Conservation (phyloP, 2,329 filamentous ascomycete genomes). For the Teratosphaeria nubilosa region DNA sequence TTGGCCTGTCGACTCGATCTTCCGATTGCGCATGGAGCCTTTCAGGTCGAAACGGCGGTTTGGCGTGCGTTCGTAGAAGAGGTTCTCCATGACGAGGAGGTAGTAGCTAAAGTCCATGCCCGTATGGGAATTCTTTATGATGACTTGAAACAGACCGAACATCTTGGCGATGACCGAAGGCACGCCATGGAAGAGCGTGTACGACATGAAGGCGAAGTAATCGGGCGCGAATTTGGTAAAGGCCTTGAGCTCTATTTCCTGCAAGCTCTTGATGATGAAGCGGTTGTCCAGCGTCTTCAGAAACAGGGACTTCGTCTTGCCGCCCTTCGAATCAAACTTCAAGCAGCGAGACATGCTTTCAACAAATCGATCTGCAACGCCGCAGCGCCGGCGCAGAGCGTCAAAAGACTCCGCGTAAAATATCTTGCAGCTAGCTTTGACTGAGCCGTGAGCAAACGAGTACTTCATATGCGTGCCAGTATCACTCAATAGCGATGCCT, state of each 20-base stretch:
- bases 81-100: slow-evolving; percentile 89
- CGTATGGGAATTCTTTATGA: slow-evolving; percentile 88
- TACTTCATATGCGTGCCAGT: slow-evolving; percentile 94
- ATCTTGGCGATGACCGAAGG: slow-evolving; percentile 98
- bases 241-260: slow-evolving; percentile 81
- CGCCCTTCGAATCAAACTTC: slow-evolving; percentile 96
- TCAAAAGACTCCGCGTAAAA: slow-evolving; percentile 99
- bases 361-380: slow-evolving; percentile 84
- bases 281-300: slow-evolving; percentile 92
- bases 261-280: slow-evolving; percentile 84
- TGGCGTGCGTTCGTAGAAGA: slow-evolving; percentile 89
- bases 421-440: slow-evolving; percentile 94
- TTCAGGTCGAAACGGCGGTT: slow-evolving; percentile 82
- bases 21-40: slow-evolving; percentile 96
- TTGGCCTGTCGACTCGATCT: slow-evolving; percentile 90
- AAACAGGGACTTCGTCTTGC: slow-evolving; percentile 96
- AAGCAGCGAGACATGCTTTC: slow-evolving; percentile 90
- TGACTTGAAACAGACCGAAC: slow-evolving; percentile 95
- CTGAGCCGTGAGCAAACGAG: slow-evolving; percentile 86
- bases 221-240: slow-evolving; percentile 93
- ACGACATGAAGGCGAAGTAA: slow-evolving; percentile 95
- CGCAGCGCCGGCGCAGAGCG: slow-evolving; percentile 83
- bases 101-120: slow-evolving; percentile 92
- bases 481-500: slow-evolving; percentile 71
- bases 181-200: slow-evolving; percentile 83